Base-by-base conservation (phyloP, 768 basidiomycete genomes). In the Psilocybe azurescens region DNA sequence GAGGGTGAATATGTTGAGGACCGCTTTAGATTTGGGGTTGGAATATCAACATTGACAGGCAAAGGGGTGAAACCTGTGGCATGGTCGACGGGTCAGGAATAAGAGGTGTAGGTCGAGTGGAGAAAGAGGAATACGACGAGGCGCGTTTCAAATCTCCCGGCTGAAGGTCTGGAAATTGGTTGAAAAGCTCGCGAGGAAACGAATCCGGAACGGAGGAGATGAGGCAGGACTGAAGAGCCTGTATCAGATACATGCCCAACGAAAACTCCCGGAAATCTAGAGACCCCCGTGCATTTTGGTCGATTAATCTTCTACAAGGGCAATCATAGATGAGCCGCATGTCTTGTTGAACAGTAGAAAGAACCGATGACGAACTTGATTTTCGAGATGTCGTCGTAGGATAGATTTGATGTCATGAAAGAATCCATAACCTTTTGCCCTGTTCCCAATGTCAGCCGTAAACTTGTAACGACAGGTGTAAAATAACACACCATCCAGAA, bases 251-350 rank as follows among this genome's bases (percentile, higher is more conserved):
- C 84, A 89, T 86, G 39, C 85, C 90, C 61, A 92, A 76, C 38
- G 86, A 83, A 71, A 93, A 93, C 61, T 91, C 89, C 30, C 83
- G 74, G 7, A 82, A 77, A 66, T 91, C 88, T 10, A 93, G 82
- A 3, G 80, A 76, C 5, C 89, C 89, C 38, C 86, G 78, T 36
- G 79, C 75, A 55, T 82, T 80, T 8, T 81, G 84, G 70, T 91
- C 89, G 24, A 87, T 82, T 44, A 91, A 78, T 58, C 83, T 84
- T 84, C 88, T 89, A 60, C 1, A 56, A 52, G 32, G 36, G 41
- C 20, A 38, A 57, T 36, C 53, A 11, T 50, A 24, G 41, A 39
- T 7, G 11, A 9, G 8, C 7, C 14, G 11, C 11, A 44, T 13
- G 14, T 13, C 14, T 47, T 44, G 18, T 49, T 29, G 13, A 53